Evolutionary conservation across 148 eudicot genomes (phyloP), one percentile per base, ranked within the genome.

Genomic region (Chenopodium album): DNA sequence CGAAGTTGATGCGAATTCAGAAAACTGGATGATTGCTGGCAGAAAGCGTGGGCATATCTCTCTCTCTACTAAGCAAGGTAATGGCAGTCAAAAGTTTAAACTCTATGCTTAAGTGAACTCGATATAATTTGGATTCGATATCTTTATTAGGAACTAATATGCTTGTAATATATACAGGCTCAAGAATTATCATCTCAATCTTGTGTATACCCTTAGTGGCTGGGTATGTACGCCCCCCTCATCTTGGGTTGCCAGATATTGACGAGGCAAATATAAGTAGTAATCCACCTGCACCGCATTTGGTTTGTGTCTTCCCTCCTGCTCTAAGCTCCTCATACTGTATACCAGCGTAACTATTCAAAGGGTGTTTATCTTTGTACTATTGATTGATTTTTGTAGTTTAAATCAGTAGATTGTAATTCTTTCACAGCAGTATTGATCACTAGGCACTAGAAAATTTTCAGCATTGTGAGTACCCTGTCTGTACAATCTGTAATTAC

Each of bases 21-120:
- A 92, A 76, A 91, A 90, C 88, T 96, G 99, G 99, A 96, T 96
- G 99, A 89, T 96, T 78, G 99, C 99, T 75, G 99, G 98, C 77
- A 91, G 98, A 88, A 96, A 96, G 89, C 90, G 95, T 68, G 99
- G 98, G 66, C 90, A 96, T 80, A 89, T 83, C 46, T 82, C 92
- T 44, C 95, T 96, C 79, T 92, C 97, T 73, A 83, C 88, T 31
- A 78, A 92, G 86, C 93, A 91, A 90, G 99, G 99, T 94, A 88
- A 54, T 20, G 16, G 41, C 56, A 12, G 52, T 16, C 56, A 28
- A 50, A 76, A 76, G 54, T 22, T 20, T 1, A 9, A 70, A 26
- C 28, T 68, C 28, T 44, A 44, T 72, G 54, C 14, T n/a, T 44
- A 12, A 11, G 16, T 3, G 66, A 73, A 41, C 0, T 37, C 28